Percentiles rank a stretch among this genome's conserved stretches.
Evolutionary conservation across 1,139 yeast genomes (phyloP).

Genomic region (Hanseniaspora sp.): DNA sequence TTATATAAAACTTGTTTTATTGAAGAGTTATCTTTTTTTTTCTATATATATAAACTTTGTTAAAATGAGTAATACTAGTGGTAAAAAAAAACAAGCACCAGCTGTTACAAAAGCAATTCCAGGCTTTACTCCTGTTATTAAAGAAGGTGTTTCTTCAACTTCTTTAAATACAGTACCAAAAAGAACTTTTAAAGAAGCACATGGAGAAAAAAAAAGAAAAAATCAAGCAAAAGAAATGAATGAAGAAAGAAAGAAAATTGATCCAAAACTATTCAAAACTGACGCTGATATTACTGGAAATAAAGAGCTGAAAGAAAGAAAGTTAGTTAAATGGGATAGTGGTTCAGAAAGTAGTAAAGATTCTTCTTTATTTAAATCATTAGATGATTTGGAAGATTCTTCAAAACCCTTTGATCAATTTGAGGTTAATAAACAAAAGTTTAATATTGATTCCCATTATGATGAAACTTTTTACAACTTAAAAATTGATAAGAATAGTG

Average conservation of each 20-base stretch:
- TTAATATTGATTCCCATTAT: slow-evolving; percentile 77
- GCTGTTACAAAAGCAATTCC: slow-evolving; percentile 2
- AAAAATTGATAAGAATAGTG: slow-evolving; percentile 59
- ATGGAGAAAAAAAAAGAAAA: slow-evolving; percentile 9
- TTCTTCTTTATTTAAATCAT: slow-evolving; percentile 34
- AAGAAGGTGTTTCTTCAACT: not conserved
- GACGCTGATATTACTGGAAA: slow-evolving; percentile 37
- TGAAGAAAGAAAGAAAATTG: not conserved
- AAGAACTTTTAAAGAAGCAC: slow-evolving; percentile 12
- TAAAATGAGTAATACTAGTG: not conserved
- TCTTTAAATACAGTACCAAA: slow-evolving; percentile 9
- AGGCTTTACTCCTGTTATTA: slow-evolving; percentile 6
- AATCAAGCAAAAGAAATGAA: not conserved
- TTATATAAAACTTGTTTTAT: not conserved
- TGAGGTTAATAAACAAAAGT: slow-evolving; percentile 73
- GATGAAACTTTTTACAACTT: slow-evolving; percentile 90
- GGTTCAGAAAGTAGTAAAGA: slow-evolving; percentile 36
- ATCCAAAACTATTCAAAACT: slow-evolving; percentile 3
- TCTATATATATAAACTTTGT: too few species aligned
- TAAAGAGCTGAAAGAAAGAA: slow-evolving; percentile 46
- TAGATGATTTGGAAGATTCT: slow-evolving; percentile 31
- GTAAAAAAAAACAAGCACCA: not conserved
- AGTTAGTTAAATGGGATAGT: slow-evolving; percentile 78
- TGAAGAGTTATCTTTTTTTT: too few species aligned
- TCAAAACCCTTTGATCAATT: slow-evolving; percentile 75